A percentile compares a stretch with the other conserved stretches of the same genome.
These are phyloP conservation scores for Escovopsis weberi DNA, from an alignment of 2,329 filamentous ascomycete genomes.

Conservation along the genomic window DNA sequence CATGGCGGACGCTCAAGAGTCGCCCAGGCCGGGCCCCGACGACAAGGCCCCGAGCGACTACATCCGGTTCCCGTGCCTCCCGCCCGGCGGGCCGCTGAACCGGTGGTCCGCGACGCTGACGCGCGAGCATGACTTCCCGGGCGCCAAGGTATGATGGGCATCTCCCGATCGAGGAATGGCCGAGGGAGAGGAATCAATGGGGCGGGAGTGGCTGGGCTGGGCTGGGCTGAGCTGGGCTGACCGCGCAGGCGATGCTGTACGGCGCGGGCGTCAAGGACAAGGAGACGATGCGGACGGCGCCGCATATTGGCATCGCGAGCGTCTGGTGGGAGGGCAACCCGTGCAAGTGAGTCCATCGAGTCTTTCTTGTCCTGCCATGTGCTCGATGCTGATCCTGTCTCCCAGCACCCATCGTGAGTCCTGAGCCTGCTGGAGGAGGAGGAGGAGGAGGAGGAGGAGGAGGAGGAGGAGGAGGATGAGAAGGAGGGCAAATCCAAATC, in stretches of 20 bases:
- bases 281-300: constrained; percentile 75
- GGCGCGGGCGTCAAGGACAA: constrained; percentile 75
- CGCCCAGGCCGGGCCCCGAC: constrained; percentile 13
- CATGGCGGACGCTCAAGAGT: constrained; percentile 9
- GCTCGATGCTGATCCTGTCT: background rate
- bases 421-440: background rate
- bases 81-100: constrained; percentile 50
- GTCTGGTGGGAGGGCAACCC: constrained; percentile 98
- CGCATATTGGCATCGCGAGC: constrained; percentile 80
- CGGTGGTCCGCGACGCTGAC: constrained; percentile 76
- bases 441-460: constrained; percentile 2
- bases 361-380: background rate
- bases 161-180: background rate
- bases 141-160: constrained; percentile 54
- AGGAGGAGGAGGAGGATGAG: background rate
- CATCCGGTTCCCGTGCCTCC: constrained; percentile 36
- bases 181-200: background rate
- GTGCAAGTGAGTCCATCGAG: constrained; percentile 57
- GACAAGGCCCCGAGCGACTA: constrained; percentile 37
- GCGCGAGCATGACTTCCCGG: constrained; percentile 76
- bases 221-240: background rate
- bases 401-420: constrained; percentile 27
- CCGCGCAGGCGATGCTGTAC: constrained; percentile 73
- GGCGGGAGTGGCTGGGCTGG: background rate
- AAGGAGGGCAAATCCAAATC: background rate